A percentile compares a stretch with the other conserved stretches of the same genome.
These are phyloP conservation scores for Phytophthora agathidicida DNA, from an alignment of 352 stramenopile species.

Conservation along the genomic window DNA sequence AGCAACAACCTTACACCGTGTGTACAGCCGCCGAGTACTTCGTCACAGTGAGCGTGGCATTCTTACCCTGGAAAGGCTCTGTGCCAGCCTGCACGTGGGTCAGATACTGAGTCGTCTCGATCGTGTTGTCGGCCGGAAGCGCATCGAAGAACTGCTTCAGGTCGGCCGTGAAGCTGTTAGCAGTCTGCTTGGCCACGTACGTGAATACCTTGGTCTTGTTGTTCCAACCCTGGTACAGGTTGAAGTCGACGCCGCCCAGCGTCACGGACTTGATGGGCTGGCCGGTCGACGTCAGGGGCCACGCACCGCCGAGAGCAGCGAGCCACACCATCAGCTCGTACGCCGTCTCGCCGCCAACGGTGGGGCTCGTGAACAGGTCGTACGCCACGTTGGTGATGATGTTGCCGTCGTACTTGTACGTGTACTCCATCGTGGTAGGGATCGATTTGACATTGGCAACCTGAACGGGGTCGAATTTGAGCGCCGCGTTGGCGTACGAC, in stretches of 20 bases:
- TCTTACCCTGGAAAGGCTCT: slow-evolving; percentile 35
- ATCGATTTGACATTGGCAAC: slow-evolving; percentile 40
- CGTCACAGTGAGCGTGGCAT: slow-evolving; percentile 28
- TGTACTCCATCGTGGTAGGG: slow-evolving; percentile 38
- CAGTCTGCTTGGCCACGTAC: slow-evolving; percentile 27
- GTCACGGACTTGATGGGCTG: slow-evolving; percentile 25
- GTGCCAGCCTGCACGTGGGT: slow-evolving; percentile 35
- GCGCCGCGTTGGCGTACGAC: slow-evolving; percentile 45
- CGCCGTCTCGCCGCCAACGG: slow-evolving; percentile 17
- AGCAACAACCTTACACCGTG: slow-evolving; percentile 11
- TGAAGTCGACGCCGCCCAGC: slow-evolving; percentile 20
- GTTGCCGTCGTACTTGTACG: slow-evolving; percentile 34
- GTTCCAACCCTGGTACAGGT: slow-evolving; percentile 38
- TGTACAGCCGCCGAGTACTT: slow-evolving; percentile 28
- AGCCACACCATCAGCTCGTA: slow-evolving; percentile 51
- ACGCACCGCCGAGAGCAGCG: slow-evolving; percentile 28
- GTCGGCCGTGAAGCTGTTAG: slow-evolving; percentile 27
- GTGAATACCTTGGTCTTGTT: slow-evolving; percentile 37
- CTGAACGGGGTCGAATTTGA: slow-evolving; percentile 39
- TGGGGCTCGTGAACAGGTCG: slow-evolving; percentile 40
- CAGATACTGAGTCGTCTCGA: slow-evolving; percentile 34
- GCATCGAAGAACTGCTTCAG: slow-evolving; percentile 34
- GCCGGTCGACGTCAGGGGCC: slow-evolving; percentile 30
- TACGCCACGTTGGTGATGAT: slow-evolving; percentile 43
- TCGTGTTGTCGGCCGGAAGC: slow-evolving; percentile 24